Evolutionary conservation across 306 rosid species (phyloP).

Genomic region (Erythrophleum fordii): DNA sequence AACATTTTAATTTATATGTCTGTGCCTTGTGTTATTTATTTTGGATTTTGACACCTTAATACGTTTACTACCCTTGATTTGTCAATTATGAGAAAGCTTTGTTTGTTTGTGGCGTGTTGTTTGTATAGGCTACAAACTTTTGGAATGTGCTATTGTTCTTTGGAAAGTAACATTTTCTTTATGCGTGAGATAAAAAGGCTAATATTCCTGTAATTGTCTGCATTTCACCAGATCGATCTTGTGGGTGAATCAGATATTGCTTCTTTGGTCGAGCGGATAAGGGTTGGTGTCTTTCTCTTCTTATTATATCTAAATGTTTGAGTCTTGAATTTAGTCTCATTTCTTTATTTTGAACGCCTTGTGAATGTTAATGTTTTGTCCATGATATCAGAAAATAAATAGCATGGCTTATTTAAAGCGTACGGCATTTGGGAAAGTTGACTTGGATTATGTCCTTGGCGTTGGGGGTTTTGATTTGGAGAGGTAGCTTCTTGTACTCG

Average conservation of each 20-base stretch:
- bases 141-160: neutral
- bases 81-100: neutral
- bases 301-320: neutral
- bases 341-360: slow-evolving; percentile 32
- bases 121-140: neutral
- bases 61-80: neutral
- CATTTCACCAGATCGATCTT: slow-evolving; percentile 76
- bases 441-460: slow-evolving; percentile 97
- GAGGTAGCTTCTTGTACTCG: slow-evolving; percentile 61
- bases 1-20: neutral
- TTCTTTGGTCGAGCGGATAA: slow-evolving; percentile 80
- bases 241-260: slow-evolving; percentile 80
- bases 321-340: neutral
- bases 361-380: slow-evolving; percentile 10
- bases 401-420: slow-evolving; percentile 80
- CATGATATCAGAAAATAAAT: slow-evolving; percentile 66
- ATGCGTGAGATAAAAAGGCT: slow-evolving; percentile 18
- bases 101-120: neutral
- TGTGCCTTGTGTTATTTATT: neutral
- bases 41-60: neutral
- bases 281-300: slow-evolving; percentile 57
- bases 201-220: slow-evolving; percentile 31
- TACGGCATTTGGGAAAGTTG: slow-evolving; percentile 92
- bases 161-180: neutral
- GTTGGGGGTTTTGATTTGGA: slow-evolving; percentile 98